phyloP scores from a whole-genome alignment of 1,139 yeast genomes.

The Suhomyces atakaporum region DNA sequence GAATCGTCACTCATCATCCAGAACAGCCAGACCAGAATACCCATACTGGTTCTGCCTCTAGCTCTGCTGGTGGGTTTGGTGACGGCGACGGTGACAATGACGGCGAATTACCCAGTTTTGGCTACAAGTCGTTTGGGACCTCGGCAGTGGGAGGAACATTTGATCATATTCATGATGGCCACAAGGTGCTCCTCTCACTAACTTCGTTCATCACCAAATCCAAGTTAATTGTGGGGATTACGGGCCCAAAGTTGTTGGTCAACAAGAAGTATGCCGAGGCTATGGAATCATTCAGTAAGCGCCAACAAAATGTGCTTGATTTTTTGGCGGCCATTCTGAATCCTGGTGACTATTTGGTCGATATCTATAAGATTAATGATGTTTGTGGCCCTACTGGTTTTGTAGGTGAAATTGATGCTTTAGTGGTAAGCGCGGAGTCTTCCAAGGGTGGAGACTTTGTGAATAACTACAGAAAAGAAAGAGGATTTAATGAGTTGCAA shows the following conservation, averaged over 20 bases:
- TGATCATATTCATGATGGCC: constrained; percentile 96
- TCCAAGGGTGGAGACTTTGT: constrained; percentile 71
- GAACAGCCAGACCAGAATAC: no score
- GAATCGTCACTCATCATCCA: no score
- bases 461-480: constrained; percentile 60
- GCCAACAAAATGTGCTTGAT: constrained; percentile 48
- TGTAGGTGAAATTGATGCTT: constrained; percentile 71
- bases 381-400: constrained; percentile 93
- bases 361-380: constrained; percentile 66
- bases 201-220: constrained; percentile 61
- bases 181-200: constrained; percentile 77
- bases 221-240: constrained; percentile 74
- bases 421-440: constrained; percentile 83
- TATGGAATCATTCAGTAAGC: constrained; percentile 56
- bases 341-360: constrained; percentile 23
- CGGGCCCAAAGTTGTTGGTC: constrained; percentile 71
- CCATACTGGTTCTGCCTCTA: no score
- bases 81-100: no score
- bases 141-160: constrained; percentile 92
- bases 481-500: constrained; percentile 54
- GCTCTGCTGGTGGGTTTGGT: no score
- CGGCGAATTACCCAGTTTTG: no score
- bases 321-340: constrained; percentile 49
- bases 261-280: constrained; percentile 74
- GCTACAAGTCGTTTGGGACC: constrained; percentile 6